Evolutionary conservation across 306 rosid species (phyloP).

Genomic region (Ceratonia siliqua): DNA sequence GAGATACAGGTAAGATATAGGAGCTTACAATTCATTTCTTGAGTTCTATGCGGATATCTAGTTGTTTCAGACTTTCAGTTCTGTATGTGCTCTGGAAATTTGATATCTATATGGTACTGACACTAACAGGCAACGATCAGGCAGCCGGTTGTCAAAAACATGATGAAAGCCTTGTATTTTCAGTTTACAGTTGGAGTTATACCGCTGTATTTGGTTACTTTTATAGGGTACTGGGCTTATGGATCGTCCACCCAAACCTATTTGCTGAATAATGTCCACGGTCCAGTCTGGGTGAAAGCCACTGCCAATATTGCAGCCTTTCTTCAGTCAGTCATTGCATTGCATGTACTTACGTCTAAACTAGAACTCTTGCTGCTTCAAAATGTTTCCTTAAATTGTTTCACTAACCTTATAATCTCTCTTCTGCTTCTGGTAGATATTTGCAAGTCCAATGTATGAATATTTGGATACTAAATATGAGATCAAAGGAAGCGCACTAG

Average conservation of each 20-base stretch:
- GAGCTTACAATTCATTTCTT: conserved; percentile 19
- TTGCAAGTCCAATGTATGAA: conserved; percentile 98
- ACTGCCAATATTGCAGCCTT: conserved; percentile 78
- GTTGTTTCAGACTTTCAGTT: neutral
- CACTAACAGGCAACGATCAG: conserved; percentile 83
- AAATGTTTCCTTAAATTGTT: conserved; percentile 16
- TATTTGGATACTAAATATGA: conserved; percentile 76
- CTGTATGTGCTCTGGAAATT: conserved; percentile 11
- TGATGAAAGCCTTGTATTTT: conserved; percentile 85
- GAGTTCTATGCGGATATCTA: neutral
- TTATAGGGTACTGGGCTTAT: conserved; percentile 94
- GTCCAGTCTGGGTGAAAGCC: conserved; percentile 83
- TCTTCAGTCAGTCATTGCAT: conserved; percentile 83
- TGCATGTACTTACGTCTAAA: conserved; percentile 64
- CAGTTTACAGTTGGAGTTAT: conserved; percentile 82
- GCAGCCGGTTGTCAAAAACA: conserved; percentile 88
- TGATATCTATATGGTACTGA: conserved; percentile 28
- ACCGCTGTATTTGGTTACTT: conserved; percentile 79
- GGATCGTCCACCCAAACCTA: conserved; percentile 74
- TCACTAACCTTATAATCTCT: conserved; percentile 14
- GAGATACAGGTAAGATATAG: conserved; percentile 85
- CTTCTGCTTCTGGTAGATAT: conserved; percentile 55
- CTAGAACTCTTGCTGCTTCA: conserved; percentile 7
- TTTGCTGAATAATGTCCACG: conserved; percentile 72
- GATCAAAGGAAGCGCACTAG: conserved; percentile 70